Evolutionary conservation across 1,284 basidiomycete genomes (phyloP).

Genomic region (Erythrobasidium hasegawianum): DNA sequence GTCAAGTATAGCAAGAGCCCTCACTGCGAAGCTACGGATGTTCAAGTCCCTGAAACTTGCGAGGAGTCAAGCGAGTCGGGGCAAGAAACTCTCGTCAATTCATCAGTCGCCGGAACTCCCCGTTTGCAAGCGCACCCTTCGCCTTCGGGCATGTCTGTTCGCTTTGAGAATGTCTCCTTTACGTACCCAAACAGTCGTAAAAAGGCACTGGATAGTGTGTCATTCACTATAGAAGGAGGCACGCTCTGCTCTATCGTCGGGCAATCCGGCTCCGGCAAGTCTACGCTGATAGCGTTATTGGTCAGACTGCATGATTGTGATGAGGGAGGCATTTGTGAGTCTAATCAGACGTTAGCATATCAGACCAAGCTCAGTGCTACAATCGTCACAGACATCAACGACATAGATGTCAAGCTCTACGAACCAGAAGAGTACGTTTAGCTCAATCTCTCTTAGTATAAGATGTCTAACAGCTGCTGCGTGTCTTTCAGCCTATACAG

Average conservation of each 20-base stretch:
- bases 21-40: no score
- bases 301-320: constrained; percentile 22
- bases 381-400: constrained; percentile 16
- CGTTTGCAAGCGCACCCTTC: no score
- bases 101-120: no score
- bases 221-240: constrained; percentile 7
- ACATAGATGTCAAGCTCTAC: constrained; percentile 10
- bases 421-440: constrained; percentile 9
- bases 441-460: neutral
- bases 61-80: no score
- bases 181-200: constrained; percentile 18
- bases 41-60: no score
- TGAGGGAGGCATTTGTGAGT: constrained; percentile 12
- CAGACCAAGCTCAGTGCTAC: neutral
- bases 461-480: neutral
- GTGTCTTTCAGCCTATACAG: neutral
- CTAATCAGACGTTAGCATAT: neutral
- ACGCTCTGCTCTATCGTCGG: constrained; percentile 23
- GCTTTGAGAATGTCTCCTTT: constrained; percentile 17
- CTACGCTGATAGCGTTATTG: constrained; percentile 17
- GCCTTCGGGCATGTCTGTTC: neutral
- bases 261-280: constrained; percentile 19
- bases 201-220: constrained; percentile 13
- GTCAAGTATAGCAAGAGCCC: no score
- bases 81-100: no score